Evolutionary conservation across 768 basidiomycete species (phyloP), one percentile per base, ranked within the genome.

Genomic region (Russula sp.): DNA sequence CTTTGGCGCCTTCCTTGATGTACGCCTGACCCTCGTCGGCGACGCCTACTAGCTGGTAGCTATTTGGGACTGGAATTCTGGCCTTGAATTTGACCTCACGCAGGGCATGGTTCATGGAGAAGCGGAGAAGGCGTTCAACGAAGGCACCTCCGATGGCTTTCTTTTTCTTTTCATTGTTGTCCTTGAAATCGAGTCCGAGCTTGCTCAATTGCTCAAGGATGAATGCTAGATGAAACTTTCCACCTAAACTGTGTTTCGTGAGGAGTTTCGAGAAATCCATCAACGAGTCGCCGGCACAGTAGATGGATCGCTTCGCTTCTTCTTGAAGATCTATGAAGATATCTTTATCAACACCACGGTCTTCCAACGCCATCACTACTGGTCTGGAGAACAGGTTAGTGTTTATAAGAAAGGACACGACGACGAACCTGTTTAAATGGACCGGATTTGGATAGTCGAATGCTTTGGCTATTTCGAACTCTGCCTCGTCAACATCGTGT

Each of bases 291-390:
- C 86, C 79, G 5, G 90, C 84, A 50, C 81, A 85, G 38, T 80
- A 79, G 24, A 85, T 81, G 0, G 81, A 74, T 0, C 80, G 79
- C 2, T 90, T 81, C 0, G 84, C 84, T 0, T 72, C 62, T 26
- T 84, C 77, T 70, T 92, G 92, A 1, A 93, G 79, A 3, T 77
- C 73, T 44, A 85, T 51, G 71, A 94, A 90, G 2, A 76, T 79
- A 0, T 84, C 78, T 62, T 74, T 77, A 7, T 77, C 75, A 18
- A 92, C 86, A 0, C 86, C 86, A 9, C 88, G 79, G 64, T 89
- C 88, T 71, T 94, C 92, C 9, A 95, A 77, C 2, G 91, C 78
- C 86, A 89, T 92, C 36, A 92, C 81, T 9, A 91, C 73, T 2
- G 88, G 83, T 59, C 91, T 92, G 58, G 3, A 26, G 38, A 62